These are phyloP conservation scores for Escovopsis sp. DNA, from an alignment of 2,329 filamentous ascomycete genomes.

Conservation along the genomic window DNA sequence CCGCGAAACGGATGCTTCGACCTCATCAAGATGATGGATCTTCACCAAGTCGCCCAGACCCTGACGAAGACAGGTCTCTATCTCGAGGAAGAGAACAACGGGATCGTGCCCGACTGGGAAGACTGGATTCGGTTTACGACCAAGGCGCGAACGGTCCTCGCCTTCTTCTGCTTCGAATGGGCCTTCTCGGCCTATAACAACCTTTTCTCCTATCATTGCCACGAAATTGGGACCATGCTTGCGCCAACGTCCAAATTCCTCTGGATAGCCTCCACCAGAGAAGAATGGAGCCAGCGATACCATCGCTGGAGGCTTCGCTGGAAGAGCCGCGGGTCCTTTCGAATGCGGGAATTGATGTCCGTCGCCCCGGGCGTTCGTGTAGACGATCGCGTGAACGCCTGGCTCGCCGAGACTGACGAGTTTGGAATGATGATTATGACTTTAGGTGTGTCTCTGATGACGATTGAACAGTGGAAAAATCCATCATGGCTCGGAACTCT, in stretches of 20 bases:
- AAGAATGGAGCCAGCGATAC: neutral
- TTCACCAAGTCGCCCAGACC: neutral
- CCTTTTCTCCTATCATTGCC: neutral
- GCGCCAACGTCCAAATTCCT: neutral
- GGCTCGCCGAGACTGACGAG: neutral
- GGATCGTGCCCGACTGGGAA: neutral
- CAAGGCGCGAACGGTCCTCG: neutral
- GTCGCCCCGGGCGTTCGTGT: neutral
- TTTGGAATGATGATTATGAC: neutral
- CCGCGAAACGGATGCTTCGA: neutral
- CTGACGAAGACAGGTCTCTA: neutral
- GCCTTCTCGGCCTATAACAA: neutral
- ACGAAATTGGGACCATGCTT: neutral
- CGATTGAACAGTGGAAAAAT: too few species aligned
- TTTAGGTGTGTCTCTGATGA: neutral
- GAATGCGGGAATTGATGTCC: neutral
- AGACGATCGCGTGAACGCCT: neutral
- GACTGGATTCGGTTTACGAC: neutral
- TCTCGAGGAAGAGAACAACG: neutral
- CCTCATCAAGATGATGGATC: neutral
- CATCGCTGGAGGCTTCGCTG: neutral
- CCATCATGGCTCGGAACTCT: too few species aligned
- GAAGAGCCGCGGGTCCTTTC: neutral
- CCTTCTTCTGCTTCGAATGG: neutral
- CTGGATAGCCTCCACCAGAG: neutral